A percentile compares a stretch with the other conserved stretches of the same genome.
Conservation (phyloP, 352 stramenopile genomes). For the Phytophthora sp. region DNA sequence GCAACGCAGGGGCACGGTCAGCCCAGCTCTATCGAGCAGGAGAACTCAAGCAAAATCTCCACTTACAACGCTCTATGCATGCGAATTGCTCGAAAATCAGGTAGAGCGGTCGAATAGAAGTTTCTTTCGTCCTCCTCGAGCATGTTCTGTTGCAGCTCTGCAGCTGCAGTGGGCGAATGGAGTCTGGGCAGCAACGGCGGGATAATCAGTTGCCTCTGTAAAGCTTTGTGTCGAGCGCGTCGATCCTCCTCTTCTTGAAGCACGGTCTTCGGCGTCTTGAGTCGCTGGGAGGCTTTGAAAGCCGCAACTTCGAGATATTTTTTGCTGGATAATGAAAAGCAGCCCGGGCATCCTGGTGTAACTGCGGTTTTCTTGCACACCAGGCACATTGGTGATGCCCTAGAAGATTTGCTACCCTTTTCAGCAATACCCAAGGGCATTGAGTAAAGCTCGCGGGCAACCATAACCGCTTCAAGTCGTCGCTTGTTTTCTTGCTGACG, state of each 20-base stretch:
- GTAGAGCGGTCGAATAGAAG: conserved; percentile 63
- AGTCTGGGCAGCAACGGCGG: conserved; percentile 29
- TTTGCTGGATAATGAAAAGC: conserved; percentile 61
- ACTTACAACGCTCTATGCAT: conserved; percentile 68
- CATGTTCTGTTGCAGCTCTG: not conserved
- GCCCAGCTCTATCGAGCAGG: not conserved
- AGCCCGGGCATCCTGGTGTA: conserved; percentile 65
- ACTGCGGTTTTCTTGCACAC: conserved; percentile 41
- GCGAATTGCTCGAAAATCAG: conserved; percentile 55
- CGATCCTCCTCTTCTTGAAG: conserved; percentile 53
- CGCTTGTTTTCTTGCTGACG: conserved; percentile 34
- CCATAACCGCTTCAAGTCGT: conserved; percentile 44
- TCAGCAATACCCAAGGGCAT: conserved; percentile 3
- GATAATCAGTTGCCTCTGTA: conserved; percentile 64
- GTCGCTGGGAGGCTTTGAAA: conserved; percentile 47
- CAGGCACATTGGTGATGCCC: conserved; percentile 22
- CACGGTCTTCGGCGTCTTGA: conserved; percentile 62
- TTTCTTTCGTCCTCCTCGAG: conserved; percentile 25
- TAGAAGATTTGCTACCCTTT: not conserved
- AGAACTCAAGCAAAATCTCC: not conserved
- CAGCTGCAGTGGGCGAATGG: not conserved
- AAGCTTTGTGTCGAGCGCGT: conserved; percentile 44
- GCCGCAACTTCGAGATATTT: conserved; percentile 42
- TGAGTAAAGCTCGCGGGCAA: conserved; percentile 28
- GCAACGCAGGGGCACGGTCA: not conserved